Evolutionary conservation across 768 basidiomycete genomes (phyloP).

Genomic region (Tulasnella sp.): DNA sequence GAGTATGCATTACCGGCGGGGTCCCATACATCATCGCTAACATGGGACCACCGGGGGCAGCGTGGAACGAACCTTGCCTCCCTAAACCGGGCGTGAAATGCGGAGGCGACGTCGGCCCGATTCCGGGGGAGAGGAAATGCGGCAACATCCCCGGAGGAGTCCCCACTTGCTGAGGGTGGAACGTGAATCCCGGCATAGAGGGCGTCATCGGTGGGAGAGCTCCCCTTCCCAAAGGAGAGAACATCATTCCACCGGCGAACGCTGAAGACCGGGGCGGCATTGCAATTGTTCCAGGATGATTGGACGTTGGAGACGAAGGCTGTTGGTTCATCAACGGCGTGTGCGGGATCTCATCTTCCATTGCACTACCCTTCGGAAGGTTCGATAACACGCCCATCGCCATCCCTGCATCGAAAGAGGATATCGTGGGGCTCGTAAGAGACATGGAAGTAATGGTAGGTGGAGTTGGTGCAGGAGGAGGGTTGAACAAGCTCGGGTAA

Average conservation of each 20-base stretch:
- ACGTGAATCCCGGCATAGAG: slow-evolving; percentile 36
- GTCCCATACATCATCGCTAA: neutral
- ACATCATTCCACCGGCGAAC: slow-evolving; percentile 1
- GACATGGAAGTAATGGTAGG: neutral
- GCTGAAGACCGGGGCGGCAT: slow-evolving; percentile 10
- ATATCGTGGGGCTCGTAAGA: neutral
- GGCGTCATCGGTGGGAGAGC: slow-evolving; percentile 31
- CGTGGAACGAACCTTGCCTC: neutral
- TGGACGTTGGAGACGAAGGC: neutral
- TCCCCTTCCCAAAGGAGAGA: slow-evolving; percentile 20
- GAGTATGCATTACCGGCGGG: neutral
- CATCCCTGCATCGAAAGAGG: neutral
- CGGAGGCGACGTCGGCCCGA: slow-evolving; percentile 29
- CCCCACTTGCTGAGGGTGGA: slow-evolving; percentile 25
- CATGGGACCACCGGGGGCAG: neutral
- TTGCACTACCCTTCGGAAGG: neutral
- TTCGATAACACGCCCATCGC: neutral
- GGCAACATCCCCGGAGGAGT: slow-evolving; percentile 30
- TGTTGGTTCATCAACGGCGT: neutral
- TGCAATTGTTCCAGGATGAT: slow-evolving; percentile 11
- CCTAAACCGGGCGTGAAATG: neutral
- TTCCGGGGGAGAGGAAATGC: slow-evolving; percentile 28
- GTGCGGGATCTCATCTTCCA: neutral
- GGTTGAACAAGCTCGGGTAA: neutral
- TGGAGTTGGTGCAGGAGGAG: neutral